Base-by-base conservation (phyloP, 331 rosid genomes). In the Malus hybrid region DNA sequence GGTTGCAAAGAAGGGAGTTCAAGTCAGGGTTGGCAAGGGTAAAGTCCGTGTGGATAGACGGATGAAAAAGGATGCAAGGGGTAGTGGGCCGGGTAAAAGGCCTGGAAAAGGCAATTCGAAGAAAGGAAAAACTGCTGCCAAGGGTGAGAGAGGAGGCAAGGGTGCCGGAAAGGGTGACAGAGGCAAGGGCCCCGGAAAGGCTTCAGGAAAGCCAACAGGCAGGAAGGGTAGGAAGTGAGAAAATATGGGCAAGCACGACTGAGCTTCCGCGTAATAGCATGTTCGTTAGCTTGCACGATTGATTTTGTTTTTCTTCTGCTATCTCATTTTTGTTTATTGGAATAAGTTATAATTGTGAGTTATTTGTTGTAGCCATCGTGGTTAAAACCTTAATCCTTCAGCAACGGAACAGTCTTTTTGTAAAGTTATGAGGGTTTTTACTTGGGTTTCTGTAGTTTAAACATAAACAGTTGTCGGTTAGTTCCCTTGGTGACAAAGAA, bases 1-100 rank as follows among this genome's bases (percentile, higher is more conserved):
- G 66, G 99, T 94, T 70, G 99, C 99, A 28, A 94, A 94, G 91
- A 94, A 94, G 82, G 99, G 99, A 42, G 97, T 94, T 16, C 97
- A 94, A 74, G 97, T 94, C 33, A 84, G 11, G 86, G 28, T 81
- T 69, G 97, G 96, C 57, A 85, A 83, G 84, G 99, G 97, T 24
- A 94, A 94, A 80, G 88, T 86, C 57, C 86, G 91, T 6, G 97
- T 94, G 66, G 97, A 94, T 83, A 80, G 86, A 15, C 81, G 99
- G 68, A 94, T 94, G 99, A 94, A 94, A 88, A 94, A 88, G 80
- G 97, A 92, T 78, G 76, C 82, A 3, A 86, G 99, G 79, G 79
- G 78, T 69, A 83, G 61, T 5, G 91, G 93, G 59, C 71, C 28
- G 56, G 82, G 83, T 29, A 91, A 80, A 46, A 61, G 60, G 83